Conservation (phyloP, 768 basidiomycete species). For the Phallus indusiatus region DNA sequence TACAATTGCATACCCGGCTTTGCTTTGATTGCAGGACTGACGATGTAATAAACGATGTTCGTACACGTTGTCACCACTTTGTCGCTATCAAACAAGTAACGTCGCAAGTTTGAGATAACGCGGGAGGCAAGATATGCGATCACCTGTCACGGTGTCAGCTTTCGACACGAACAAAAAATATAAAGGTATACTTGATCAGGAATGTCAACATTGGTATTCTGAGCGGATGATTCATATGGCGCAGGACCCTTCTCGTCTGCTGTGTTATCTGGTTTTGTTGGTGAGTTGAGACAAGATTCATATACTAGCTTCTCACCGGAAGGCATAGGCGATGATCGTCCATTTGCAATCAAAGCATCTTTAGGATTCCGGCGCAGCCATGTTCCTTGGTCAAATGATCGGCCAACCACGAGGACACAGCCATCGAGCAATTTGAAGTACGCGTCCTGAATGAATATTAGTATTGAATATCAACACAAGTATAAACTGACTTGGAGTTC, state of each 20-base stretch:
- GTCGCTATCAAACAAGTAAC: conserved; percentile 77
- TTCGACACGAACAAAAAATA: conserved; percentile 7
- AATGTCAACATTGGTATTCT: conserved; percentile 31
- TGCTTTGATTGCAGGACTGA: conserved; percentile 71
- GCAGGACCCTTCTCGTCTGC: conserved; percentile 54
- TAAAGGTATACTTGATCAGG: conserved; percentile 34
- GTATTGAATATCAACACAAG: background rate
- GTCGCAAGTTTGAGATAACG: conserved; percentile 66
- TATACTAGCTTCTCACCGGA: conserved; percentile 32
- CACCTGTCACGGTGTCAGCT: conserved; percentile 37
- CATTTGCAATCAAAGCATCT: conserved; percentile 52
- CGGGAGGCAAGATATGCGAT: conserved; percentile 57
- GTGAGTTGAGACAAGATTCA: background rate
- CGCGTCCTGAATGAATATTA: conserved; percentile 45
- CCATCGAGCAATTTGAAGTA: conserved; percentile 80
- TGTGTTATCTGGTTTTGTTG: conserved; percentile 27
- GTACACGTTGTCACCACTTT: conserved; percentile 69
- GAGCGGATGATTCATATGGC: conserved; percentile 22
- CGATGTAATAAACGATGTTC: conserved; percentile 77
- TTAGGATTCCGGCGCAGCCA: conserved; percentile 70
- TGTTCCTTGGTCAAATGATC: conserved; percentile 63
- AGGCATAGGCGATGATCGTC: conserved; percentile 60
- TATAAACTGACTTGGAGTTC: conserved; percentile 64
- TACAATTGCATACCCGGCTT: conserved; percentile 47
- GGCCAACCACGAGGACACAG: conserved; percentile 62